Base-by-base conservation (phyloP, 176 grass and related monocot genomes). In the Raddia distichophylla region DNA sequence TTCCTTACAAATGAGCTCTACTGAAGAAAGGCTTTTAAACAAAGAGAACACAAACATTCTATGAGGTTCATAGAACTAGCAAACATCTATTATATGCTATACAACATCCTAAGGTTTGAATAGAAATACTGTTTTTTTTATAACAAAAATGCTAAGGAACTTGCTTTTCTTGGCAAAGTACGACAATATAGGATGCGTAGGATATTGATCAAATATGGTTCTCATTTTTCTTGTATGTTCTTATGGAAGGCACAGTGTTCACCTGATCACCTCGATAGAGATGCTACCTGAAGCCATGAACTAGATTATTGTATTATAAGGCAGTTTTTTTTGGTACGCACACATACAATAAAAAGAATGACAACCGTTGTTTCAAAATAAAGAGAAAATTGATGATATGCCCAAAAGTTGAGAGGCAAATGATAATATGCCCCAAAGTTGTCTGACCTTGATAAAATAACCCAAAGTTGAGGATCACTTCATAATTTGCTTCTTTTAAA, bases 31-130 rank as follows among this genome's bases (percentile, higher is more conserved):
- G 3, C 3, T 11, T 11, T 37, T 43, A 2, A 4, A 11, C 7
- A 58, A 75, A 76, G 51, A 46, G 54, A 74, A 18, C 32, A 64
- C 34, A 16, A 64, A 13, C 58, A 34, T 80, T 64, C 46, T 10
- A 46, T 1, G 35, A 64, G 10, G 5, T 56, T 48, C 13, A 34
- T 35, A 5, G 9, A 49, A 32, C 44, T 20, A 52, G 8, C 16
- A 74, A 7, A 7, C 33, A 64, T 18, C 0, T 40, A 2, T 22
- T 7, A 18, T 52, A 15, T 7, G 46, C 8, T 82, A 63, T 17
- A 82, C 2, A 18, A 62, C 32, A 54, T 60, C 50, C 13, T 43
- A 58, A 6, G 16, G 7, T 17, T 27, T 32, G 7, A 52, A 18
- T 65, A 18, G 11, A 63, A 55, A 55, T 17, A 60, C 3, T 20